These are phyloP conservation scores for Sindora glabra DNA, from an alignment of 306 rosid genomes.

Conservation along the genomic window DNA sequence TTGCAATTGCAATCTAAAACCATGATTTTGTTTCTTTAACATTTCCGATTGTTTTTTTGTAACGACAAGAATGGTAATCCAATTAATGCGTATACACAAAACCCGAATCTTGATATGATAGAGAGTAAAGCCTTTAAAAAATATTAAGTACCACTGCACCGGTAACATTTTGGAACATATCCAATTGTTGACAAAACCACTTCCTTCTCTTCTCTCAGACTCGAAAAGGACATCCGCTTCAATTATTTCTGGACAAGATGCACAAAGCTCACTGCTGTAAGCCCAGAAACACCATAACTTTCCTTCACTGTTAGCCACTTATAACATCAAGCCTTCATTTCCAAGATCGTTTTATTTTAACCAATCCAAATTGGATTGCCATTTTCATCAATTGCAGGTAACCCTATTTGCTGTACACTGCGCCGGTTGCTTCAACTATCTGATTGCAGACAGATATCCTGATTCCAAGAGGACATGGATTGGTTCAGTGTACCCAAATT, in stretches of 20 bases:
- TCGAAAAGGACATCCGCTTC: slow-evolving; percentile 96
- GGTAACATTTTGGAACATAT: no score
- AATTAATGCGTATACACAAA: no score
- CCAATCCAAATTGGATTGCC: slow-evolving; percentile 8
- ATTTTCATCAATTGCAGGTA: slow-evolving; percentile 27
- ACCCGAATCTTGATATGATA: no score
- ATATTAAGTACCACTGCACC: no score
- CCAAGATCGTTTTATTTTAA: no score
- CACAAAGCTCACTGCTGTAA: slow-evolving; percentile 77
- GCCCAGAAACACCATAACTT: slow-evolving; percentile 8
- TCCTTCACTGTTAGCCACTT: no score
- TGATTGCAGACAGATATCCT: slow-evolving; percentile 49
- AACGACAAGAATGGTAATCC: no score
- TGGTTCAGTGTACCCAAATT: slow-evolving; percentile 39
- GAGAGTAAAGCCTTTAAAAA: no score
- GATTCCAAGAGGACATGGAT: slow-evolving; percentile 44
- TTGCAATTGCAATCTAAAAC: no score
- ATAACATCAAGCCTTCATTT: no score
- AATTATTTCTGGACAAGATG: slow-evolving; percentile 89
- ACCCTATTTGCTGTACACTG: slow-evolving; percentile 55
- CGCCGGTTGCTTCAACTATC: slow-evolving; percentile 47
- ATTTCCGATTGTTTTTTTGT: no score
- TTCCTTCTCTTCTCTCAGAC: slow-evolving; percentile 38
- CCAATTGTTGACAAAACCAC: not conserved
- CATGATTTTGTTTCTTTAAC: no score